Base-by-base conservation (phyloP, 2,329 filamentous ascomycete genomes). In the Mariannaea elegans region DNA sequence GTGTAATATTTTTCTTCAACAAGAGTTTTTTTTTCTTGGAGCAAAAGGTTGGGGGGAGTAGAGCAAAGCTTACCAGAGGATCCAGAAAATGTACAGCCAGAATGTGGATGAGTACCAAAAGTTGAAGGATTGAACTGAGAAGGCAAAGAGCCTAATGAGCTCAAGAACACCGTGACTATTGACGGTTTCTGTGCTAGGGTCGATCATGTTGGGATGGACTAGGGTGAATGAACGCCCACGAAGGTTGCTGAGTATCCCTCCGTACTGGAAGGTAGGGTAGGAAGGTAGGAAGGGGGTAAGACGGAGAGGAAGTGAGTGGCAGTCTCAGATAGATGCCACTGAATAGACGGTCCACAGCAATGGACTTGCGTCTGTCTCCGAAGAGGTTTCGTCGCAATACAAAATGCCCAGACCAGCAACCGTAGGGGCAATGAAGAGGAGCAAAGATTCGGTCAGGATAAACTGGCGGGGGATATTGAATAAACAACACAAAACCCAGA, bases 31-130 rank as follows among this genome's bases (percentile, higher is more conserved):
- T 44, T 47, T 27, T 23, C 24, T 52, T 34, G 29, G 31, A 41
- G 45, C n/a, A n/a, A n/a, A n/a, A 31, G 16, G 48, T 29, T 45
- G 48, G 18, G 32, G 23, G 46, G 27, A 36, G 29, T 23, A 29
- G 29, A 44, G 44, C 48, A 36, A 24, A 39, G 71, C 80, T 77
- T 78, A 85, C 83, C 82, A 85, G 32, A 84, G 69, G 27, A 75
- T 59, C 64, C 73, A 73, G 59, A 81, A 81, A 5, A 76, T 65
- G 59, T 72, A 78, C 58, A 75, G 71, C 82, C 83, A 85, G 63
- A 84, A 84, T 3, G 65, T 75, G 16, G 80, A 73, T 19, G 82
- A 82, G 56, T 76, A 71, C 65, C 77, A 70, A 57, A 83, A 78
- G 53, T 73, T 72, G 56, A 68, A 59, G 5, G 70, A 72, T 4